Base-by-base conservation (phyloP, 169 alveolate genomes). In the Plasmodium gonderi region DNA sequence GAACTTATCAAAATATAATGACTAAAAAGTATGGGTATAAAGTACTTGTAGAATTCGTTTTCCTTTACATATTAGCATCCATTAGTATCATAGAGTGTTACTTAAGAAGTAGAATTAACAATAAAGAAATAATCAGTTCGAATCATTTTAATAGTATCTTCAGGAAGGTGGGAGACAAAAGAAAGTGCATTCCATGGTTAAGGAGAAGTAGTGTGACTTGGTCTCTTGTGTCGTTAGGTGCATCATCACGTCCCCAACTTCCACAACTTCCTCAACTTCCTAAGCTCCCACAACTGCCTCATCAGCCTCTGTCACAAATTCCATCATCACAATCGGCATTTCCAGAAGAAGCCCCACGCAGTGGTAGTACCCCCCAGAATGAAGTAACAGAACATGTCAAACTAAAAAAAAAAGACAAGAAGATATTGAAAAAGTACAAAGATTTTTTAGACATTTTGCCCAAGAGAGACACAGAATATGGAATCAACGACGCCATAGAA, bases 341-440 rank as follows among this genome's bases (percentile, higher is more conserved):
- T n/a, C n/a, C n/a, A n/a, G n/a, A n/a, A n/a, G n/a, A n/a, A n/a
- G n/a, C n/a, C n/a, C n/a, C n/a, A n/a, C n/a, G n/a, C n/a, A n/a
- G n/a, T n/a, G 31, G 49, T 11, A 17, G 4, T 17, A 75, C 26
- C 26, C 29, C 79, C 14, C 89, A 65, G 26, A 38, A 29, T 49
- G 60, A 45, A 26, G 64, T 14, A 82, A 68, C 64, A 23, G 12
- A 69, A 69, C 49, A 40, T 45, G 69, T 51, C 78, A 87, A 87
- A 65, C 72, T 76, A 75, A 87, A 87, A 87, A 87, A 87, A 87
- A 87, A 87, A 76, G 89, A 76, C 12, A 87, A 87, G 36, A 87
- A 87, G 42, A 87, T 87, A 26, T 78, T 87, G 7, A 87, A 87
- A 87, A 87, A 87, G 45, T 87, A 87, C 51, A 87, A 87, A 51